These are phyloP conservation scores for Magnusiomyces fungicola DNA, from an alignment of 1,139 yeast species.

Conservation along the genomic window DNA sequence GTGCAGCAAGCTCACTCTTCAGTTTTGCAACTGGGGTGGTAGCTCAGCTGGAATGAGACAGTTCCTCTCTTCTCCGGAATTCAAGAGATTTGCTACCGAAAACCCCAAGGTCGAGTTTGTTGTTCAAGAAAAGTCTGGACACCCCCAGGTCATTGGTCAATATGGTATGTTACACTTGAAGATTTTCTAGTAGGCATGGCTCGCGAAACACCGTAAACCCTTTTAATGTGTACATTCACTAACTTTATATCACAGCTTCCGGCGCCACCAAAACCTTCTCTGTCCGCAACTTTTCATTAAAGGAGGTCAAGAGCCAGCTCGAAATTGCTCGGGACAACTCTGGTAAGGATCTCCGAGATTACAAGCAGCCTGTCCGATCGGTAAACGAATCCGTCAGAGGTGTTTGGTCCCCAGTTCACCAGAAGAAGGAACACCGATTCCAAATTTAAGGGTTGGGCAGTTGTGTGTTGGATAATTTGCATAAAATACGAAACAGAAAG, in stretches of 20 bases:
- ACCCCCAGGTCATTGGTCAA: slow-evolving; percentile 68
- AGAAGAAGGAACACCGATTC: slow-evolving; percentile 58
- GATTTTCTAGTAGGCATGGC: too few species aligned
- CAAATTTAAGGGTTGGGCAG: slow-evolving; percentile 48
- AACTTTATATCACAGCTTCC: not conserved
- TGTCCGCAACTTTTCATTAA: slow-evolving; percentile 51
- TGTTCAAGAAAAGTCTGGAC: slow-evolving; percentile 65
- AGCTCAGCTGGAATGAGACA: slow-evolving; percentile 80
- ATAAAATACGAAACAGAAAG: too few species aligned
- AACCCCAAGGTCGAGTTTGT: slow-evolving; percentile 68
- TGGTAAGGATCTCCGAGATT: slow-evolving; percentile 52
- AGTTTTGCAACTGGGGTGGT: slow-evolving; percentile 94
- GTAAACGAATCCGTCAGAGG: slow-evolving; percentile 86
- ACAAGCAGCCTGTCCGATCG: slow-evolving; percentile 70
- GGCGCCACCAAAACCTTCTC: slow-evolving; percentile 48
- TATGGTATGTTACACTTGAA: slow-evolving; percentile 46
- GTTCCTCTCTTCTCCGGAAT: slow-evolving; percentile 46
- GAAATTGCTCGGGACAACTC: slow-evolving; percentile 50
- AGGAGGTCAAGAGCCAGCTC: slow-evolving; percentile 47
- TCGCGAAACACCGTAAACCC: too few species aligned
- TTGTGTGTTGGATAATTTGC: not conserved
- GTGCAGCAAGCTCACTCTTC: slow-evolving; percentile 63
- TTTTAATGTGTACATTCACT: too few species aligned
- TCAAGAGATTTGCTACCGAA: slow-evolving; percentile 49
- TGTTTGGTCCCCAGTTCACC: slow-evolving; percentile 94